Evolutionary conservation across 352 stramenopile genomes (phyloP).

Genomic region (Phytophthora idaei): DNA sequence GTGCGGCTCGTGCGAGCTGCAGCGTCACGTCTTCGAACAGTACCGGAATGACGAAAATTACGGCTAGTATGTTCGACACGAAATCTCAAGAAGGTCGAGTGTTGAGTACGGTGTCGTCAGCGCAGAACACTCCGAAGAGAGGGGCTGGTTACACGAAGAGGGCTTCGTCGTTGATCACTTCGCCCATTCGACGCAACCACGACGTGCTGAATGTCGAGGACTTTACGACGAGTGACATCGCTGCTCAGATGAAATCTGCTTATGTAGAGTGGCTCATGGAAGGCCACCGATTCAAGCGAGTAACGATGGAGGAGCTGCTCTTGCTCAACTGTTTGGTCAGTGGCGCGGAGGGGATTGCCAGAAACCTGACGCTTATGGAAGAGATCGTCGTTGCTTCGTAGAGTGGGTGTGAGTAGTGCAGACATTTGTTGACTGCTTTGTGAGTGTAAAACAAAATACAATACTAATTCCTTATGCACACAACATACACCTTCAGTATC

Average conservation of each 20-base stretch:
- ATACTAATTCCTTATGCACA: neutral
- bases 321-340: conserved; percentile 87
- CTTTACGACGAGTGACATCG: conserved; percentile 76
- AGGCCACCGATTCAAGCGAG: conserved; percentile 69
- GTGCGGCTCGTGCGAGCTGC: conserved; percentile 29
- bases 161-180: conserved; percentile 45
- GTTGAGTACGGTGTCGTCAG: conserved; percentile 33
- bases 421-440: neutral
- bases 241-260: conserved; percentile 68
- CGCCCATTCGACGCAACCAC: conserved; percentile 76
- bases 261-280: conserved; percentile 87
- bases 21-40: conserved; percentile 40
- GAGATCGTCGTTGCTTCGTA: conserved; percentile 77
- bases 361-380: conserved; percentile 73
- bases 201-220: conserved; percentile 85
- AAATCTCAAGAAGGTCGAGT: conserved; percentile 51
- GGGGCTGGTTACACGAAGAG: conserved; percentile 17
- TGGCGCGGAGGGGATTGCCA: conserved; percentile 76
- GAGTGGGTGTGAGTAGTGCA: neutral
- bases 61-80: conserved; percentile 41
- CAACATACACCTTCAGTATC: too few relatives aligned
- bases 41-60: conserved; percentile 36
- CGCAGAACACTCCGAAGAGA: conserved; percentile 37
- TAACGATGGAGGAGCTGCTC: conserved; percentile 83
- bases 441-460: conserved; percentile 4